Base-by-base conservation (phyloP, 768 basidiomycete species). In the Leccinum incarnatum region DNA sequence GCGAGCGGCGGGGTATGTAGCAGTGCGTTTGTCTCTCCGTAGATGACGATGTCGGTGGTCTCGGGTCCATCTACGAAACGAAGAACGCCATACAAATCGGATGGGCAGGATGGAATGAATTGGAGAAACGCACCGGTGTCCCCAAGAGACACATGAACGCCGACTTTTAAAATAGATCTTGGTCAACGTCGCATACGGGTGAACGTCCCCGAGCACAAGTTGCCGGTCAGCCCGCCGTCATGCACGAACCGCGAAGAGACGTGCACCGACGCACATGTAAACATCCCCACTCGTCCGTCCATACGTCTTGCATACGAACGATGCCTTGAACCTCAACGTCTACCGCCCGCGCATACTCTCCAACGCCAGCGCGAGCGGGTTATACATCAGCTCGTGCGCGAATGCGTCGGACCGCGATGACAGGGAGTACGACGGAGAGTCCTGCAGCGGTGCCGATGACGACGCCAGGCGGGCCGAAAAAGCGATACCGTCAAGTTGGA, bases 291-390 rank as follows among this genome's bases (percentile, higher is more conserved):
- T 29, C 78, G 68, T 91, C 89, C 59, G 84, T 69, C 74, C 81
- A 86, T 0, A 89, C 68, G 53, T 86, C 82, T 37, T 75, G 68
- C 40, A 89, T 70, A 29, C 74, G 76, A 17, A 81, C 78, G 0
- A 77, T 76, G 3, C 83, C 87, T 83, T 74, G 58, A 88, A 80
- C 36, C 82, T 78, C 19, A 92, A 72, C 25, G 81, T 80, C 1
- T 85, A 86, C 21, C 88, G 74, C 14, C 88, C 88, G 40, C 89
- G 88, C 88, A 92, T 90, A 70, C 84, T 89, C 72, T 91, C 90
- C 53, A 92, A 69, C 0, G 88, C 85, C 21, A 91, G 72, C 3
- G 90, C 87, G 15, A 91, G 76, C 0, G 86, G 84, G 61, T 87
- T 89, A 60, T 87, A 76, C 21, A 91, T 77, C 15, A 91, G 74